Evolutionary conservation across 2,329 filamentous ascomycete genomes (phyloP), one percentile per base, ranked within the genome.

Genomic region (Aspergillus sojae): DNA sequence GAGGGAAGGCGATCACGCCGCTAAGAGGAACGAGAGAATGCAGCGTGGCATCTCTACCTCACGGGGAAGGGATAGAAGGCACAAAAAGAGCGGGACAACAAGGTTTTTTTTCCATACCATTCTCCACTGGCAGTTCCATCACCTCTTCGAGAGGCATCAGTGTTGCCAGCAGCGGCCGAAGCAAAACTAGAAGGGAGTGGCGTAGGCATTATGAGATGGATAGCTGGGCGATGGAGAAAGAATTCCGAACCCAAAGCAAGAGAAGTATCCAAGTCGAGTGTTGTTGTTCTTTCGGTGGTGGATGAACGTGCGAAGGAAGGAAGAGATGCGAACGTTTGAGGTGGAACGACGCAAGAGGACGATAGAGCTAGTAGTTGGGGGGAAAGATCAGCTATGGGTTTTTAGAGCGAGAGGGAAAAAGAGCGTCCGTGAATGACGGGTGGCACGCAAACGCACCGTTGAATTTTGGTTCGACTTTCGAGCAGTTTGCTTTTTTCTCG

Each of bases 161-260:
- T 89, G 79, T 92, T 90, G 79, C 91, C 91, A 77, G 91, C 91
- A 71, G 91, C 91, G 73, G 91, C 91, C 76, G 91, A 93, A 77
- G 91, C 91, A 81, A 94, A 94, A 84, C 90, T 93, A 72, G 91
- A 92, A 73, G 90, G 89, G 79, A 93, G 86, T 82, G 91, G 89
- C 77, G 89, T 88, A 82, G 90, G 87, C 90, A 93, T 86, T 73
- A 70, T 80, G 72, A 65, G 46, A 53, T 63, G 67, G 61, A 65
- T 62, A 65, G 64, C 61, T 62, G 66, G 67, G 65, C 63, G 65
- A 65, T 58, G 67, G 71, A 66, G 52, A 61, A 39, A 36, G 57
- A 62, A 34, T 60, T 67, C 48, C 65, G 63, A 63, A 69, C 68
- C 68, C 67, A 67, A 64, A 67, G 68, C 68, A 62, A 65, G 68